These are phyloP conservation scores for Penicillium sp. DNA, from an alignment of 2,329 filamentous ascomycete genomes.

Conservation along the genomic window DNA sequence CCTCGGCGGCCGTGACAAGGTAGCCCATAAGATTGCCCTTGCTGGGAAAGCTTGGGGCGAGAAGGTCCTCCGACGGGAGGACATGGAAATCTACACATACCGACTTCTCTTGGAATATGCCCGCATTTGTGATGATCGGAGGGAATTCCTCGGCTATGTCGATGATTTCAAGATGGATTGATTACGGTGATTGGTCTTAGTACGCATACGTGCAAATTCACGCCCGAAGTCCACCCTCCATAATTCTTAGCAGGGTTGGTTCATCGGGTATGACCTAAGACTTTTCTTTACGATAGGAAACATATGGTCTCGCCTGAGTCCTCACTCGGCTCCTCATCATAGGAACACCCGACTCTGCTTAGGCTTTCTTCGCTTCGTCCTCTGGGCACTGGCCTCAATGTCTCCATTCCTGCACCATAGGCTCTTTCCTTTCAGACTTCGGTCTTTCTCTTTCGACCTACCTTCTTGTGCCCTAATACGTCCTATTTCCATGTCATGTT, in stretches of 20 bases:
- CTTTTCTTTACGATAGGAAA: too few species aligned
- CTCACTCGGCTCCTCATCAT: too few species aligned
- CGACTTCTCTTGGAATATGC: slow-evolving; percentile 67
- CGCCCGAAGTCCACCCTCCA: not conserved
- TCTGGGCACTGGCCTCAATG: not conserved
- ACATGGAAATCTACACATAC: slow-evolving; percentile 71
- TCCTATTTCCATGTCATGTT: not conserved
- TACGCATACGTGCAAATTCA: not conserved
- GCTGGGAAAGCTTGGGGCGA: slow-evolving; percentile 69
- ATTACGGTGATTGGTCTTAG: not conserved
- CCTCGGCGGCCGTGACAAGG: slow-evolving; percentile 52
- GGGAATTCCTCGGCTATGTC: slow-evolving; percentile 24
- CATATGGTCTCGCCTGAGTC: too few species aligned
- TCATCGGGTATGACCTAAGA: not conserved
- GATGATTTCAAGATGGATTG: slow-evolving; percentile 7
- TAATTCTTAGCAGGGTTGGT: not conserved
- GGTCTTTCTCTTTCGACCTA: not conserved
- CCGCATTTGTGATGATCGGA: slow-evolving; percentile 42
- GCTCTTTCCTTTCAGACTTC: not conserved
- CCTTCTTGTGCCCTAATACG: not conserved
- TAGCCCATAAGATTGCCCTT: slow-evolving; percentile 63
- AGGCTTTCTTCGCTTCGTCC: not conserved
- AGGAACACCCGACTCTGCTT: not conserved
- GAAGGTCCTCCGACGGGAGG: slow-evolving; percentile 65
- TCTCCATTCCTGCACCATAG: not conserved